phyloP scores from a whole-genome alignment of 169 alveolate genomes.

The Theileria orientalis region DNA sequence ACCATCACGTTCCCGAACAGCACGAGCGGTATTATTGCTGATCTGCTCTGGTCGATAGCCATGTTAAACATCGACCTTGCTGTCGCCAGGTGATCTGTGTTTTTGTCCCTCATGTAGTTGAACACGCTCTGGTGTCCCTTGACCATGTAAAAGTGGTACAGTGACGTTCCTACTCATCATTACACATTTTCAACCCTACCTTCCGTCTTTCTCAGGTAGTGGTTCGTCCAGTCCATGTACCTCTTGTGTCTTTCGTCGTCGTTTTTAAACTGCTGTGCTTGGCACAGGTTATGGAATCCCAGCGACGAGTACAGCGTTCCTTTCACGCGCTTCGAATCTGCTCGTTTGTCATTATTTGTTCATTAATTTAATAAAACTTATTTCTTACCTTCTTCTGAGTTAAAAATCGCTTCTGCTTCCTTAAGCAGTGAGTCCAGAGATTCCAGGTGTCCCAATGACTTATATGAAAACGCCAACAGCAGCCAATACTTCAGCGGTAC shows the following conservation, averaged over 20 bases:
- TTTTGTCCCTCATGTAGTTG: not conserved
- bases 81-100: slow-evolving; percentile 20
- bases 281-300: slow-evolving; percentile 47
- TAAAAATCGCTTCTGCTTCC: slow-evolving; percentile 26
- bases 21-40: slow-evolving; percentile 14
- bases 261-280: slow-evolving; percentile 19
- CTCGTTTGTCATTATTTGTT: not conserved
- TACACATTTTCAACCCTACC: not conserved
- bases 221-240: slow-evolving; percentile 30
- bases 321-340: not conserved
- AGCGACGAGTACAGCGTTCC: slow-evolving; percentile 48
- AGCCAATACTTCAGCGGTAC: slow-evolving; percentile 50
- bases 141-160: slow-evolving; percentile 22
- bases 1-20: slow-evolving; percentile 34
- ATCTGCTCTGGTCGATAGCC: slow-evolving; percentile 19
- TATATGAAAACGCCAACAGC: slow-evolving; percentile 34
- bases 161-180: slow-evolving; percentile 4
- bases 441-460: slow-evolving; percentile 33
- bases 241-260: slow-evolving; percentile 25
- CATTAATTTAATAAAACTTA: not conserved
- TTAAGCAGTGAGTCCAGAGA: slow-evolving; percentile 29
- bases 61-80: slow-evolving; percentile 30
- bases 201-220: slow-evolving; percentile 20
- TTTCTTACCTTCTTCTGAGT: slow-evolving; percentile 10
- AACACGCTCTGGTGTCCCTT: slow-evolving; percentile 52